Percentiles rank a stretch among this genome's conserved stretches.
Evolutionary conservation across 148 eudicot species (phyloP).

Genomic region (Chenopodium quinoa): DNA sequence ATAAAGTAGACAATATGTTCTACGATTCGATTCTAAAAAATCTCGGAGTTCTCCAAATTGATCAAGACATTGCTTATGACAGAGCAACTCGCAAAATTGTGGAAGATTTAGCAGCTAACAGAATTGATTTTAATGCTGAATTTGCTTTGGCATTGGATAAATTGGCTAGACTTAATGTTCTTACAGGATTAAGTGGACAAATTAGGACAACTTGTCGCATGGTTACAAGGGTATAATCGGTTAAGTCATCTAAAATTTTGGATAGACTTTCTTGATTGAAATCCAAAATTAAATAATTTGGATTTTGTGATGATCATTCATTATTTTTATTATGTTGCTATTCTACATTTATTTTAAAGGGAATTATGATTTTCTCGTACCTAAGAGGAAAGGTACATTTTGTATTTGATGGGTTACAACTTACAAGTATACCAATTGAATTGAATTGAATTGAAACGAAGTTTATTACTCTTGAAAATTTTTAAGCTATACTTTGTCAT

Average conservation of each 20-base stretch:
- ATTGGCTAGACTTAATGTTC: conserved; percentile 36
- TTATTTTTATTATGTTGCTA: too few species aligned
- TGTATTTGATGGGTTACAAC: too few species aligned
- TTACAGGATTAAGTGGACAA: not conserved
- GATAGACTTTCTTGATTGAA: too few species aligned
- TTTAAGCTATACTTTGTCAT: too few species aligned
- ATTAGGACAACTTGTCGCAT: not conserved
- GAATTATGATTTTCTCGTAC: too few species aligned
- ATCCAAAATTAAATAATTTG: not conserved
- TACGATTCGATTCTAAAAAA: conserved; percentile 26
- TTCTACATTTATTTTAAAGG: too few species aligned
- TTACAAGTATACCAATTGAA: too few species aligned
- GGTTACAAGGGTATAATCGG: not conserved
- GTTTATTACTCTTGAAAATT: too few species aligned
- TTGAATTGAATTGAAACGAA: too few species aligned
- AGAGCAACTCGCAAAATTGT: conserved; percentile 31
- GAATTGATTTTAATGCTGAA: not conserved
- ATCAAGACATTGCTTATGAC: conserved; percentile 45
- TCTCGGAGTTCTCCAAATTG: conserved; percentile 38
- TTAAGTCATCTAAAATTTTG: not conserved
- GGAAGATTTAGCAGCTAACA: conserved; percentile 13
- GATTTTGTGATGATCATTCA: not conserved
- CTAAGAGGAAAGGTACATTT: too few species aligned
- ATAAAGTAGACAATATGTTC: conserved; percentile 35
- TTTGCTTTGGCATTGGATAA: conserved; percentile 46